Percentiles rank a stretch among this genome's conserved stretches.
Evolutionary conservation across 2,329 filamentous ascomycete genomes (phyloP).

Genomic region (Sporothrix dimorphospora): DNA sequence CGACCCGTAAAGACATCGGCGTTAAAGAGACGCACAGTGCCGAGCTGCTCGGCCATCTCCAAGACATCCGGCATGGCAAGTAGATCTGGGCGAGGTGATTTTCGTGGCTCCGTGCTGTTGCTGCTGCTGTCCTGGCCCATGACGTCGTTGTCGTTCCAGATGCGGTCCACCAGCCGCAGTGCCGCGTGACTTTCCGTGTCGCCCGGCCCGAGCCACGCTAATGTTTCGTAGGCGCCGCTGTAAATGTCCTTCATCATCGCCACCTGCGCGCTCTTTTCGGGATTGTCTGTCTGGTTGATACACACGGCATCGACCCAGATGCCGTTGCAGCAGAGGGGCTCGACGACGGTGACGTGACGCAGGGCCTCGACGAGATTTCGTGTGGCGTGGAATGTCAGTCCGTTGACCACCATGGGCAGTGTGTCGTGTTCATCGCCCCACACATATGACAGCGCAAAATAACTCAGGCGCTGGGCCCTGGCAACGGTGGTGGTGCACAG

Average conservation of each 20-base stretch:
- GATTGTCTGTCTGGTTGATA: background rate
- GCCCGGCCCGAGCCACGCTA: background rate
- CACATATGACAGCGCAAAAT: background rate
- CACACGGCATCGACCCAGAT: background rate
- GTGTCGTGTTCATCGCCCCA: background rate
- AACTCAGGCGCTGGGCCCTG: background rate
- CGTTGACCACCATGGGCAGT: background rate
- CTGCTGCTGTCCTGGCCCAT: background rate
- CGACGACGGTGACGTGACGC: background rate
- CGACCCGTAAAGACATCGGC: background rate
- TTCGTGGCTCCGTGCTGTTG: too few relatives aligned
- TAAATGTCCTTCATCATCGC: background rate
- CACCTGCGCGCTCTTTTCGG: background rate
- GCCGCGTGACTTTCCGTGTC: background rate
- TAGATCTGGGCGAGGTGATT: too few relatives aligned
- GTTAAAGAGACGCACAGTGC: background rate
- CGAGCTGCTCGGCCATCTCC: background rate
- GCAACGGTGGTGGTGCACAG: background rate
- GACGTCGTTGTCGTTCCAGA: background rate
- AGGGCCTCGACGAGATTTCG: background rate
- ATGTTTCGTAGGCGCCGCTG: background rate
- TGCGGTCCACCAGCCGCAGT: background rate
- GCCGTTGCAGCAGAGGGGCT: background rate
- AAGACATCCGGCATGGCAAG: background rate
- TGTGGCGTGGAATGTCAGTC: background rate